These are phyloP conservation scores for Russula virescens DNA, from an alignment of 768 basidiomycete species.

Conservation along the genomic window DNA sequence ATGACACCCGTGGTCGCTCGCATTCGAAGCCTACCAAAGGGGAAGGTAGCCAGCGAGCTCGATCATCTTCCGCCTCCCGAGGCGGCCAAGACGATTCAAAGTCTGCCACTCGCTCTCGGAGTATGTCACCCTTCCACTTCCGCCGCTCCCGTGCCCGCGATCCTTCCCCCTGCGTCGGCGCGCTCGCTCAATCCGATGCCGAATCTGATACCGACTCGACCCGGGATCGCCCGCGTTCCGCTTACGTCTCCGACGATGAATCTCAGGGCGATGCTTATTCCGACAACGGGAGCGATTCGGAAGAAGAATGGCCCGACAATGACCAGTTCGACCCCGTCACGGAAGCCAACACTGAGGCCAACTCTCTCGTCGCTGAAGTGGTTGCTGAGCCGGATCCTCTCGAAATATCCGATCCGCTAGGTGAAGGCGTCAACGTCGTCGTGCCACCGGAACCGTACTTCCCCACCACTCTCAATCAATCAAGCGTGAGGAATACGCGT, in stretches of 20 bases:
- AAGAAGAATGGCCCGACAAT: conserved; percentile 53
- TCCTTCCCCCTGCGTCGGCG: conserved; percentile 44
- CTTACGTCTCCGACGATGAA: conserved; percentile 69
- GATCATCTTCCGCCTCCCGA: conserved; percentile 43
- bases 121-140: conserved; percentile 75
- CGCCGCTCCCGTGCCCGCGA: conserved; percentile 57
- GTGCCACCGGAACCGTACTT: conserved; percentile 82
- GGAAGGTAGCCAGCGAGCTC: conserved; percentile 32
- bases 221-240: conserved; percentile 51
- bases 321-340: conserved; percentile 75
- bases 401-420: conserved; percentile 69
- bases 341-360: conserved; percentile 82
- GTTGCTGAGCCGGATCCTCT: conserved; percentile 48
- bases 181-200: conserved; percentile 55
- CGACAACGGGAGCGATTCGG: conserved; percentile 51
- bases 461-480: conserved; percentile 58
- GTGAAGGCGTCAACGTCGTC: conserved; percentile 88
- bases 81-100: conserved; percentile 27
- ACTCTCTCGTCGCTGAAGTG: conserved; percentile 52
- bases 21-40: conserved; percentile 34
- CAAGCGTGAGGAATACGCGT: conserved; percentile 34
- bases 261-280: conserved; percentile 36
- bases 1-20: conserved; percentile 42
- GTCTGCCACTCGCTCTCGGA: conserved; percentile 53
- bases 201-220: conserved; percentile 53